These are phyloP conservation scores for Penicillium sp. DNA, from an alignment of 2,329 filamentous ascomycete genomes.

Conservation along the genomic window DNA sequence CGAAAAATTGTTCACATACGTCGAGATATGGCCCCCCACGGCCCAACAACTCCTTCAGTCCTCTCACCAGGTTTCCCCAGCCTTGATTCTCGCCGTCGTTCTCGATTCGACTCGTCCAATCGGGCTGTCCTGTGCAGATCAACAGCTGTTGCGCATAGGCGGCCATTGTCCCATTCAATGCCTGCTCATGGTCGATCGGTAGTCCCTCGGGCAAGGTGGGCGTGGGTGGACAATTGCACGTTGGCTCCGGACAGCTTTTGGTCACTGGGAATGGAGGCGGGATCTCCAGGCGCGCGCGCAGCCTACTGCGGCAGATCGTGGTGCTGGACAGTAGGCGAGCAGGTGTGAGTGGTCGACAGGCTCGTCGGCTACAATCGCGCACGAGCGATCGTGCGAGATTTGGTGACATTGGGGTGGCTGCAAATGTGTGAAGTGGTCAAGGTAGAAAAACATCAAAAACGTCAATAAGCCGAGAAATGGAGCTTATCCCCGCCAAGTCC, in stretches of 20 bases:
- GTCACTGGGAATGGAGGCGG: conserved; percentile 50
- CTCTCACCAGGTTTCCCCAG: conserved; percentile 57
- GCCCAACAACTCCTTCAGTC: conserved; percentile 69
- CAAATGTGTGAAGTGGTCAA: no score
- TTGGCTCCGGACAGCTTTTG: conserved; percentile 70
- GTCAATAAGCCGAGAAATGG: neutral
- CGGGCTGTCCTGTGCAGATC: conserved; percentile 74
- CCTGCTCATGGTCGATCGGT: conserved; percentile 71
- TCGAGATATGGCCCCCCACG: conserved; percentile 67
- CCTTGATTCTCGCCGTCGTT: conserved; percentile 64
- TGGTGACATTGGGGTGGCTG: neutral
- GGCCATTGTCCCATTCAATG: conserved; percentile 75
- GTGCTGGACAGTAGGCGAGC: conserved; percentile 27
- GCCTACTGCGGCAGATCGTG: conserved; percentile 14
- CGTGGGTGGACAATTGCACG: conserved; percentile 73
- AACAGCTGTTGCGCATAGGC: conserved; percentile 80
- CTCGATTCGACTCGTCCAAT: conserved; percentile 85
- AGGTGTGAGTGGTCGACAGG: conserved; percentile 4
- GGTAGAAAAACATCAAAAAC: neutral
- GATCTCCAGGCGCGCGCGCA: conserved; percentile 36
- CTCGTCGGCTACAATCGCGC: conserved; percentile 16
- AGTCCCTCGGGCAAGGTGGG: conserved; percentile 70
- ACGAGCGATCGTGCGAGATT: conserved; percentile 14
- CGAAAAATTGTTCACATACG: conserved; percentile 39
- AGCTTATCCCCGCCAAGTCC: neutral